phyloP scores from a whole-genome alignment of 2,329 filamentous ascomycete species.

The Cercospora sojina region DNA sequence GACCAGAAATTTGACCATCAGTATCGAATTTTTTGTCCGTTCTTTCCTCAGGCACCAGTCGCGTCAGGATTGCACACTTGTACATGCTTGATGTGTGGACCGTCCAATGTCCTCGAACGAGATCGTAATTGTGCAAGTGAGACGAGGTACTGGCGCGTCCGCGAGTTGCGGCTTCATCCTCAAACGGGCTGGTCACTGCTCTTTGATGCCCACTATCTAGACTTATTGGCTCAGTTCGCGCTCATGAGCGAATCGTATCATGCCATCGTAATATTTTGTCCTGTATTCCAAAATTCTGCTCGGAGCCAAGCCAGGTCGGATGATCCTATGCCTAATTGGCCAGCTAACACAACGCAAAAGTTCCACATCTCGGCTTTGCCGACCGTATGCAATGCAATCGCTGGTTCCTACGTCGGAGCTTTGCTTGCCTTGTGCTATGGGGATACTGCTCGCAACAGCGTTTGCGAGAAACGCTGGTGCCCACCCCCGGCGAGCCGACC shows the following conservation, averaged over 20 bases:
- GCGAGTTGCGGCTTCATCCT: background rate
- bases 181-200: background rate
- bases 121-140: too few species aligned
- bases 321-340: background rate
- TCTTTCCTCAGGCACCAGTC: too few species aligned
- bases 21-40: too few species aligned
- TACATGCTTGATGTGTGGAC: too few species aligned
- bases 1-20: too few species aligned
- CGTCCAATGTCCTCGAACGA: too few species aligned
- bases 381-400: background rate
- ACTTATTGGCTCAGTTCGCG: background rate
- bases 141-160: too few species aligned
- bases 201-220: background rate
- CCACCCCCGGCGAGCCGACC: background rate
- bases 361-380: background rate
- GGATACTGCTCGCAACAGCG: too few species aligned
- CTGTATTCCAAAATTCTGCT: background rate
- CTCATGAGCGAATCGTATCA: background rate
- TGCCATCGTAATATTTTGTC: background rate
- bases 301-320: background rate
- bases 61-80: too few species aligned
- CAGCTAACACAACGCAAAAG: background rate
- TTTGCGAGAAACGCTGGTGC: background rate
- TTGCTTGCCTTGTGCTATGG: background rate
- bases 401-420: background rate